A percentile compares a stretch with the other conserved stretches of the same genome.
phyloP scores from a whole-genome alignment of 108 stramenopile genomes.

The Fistulifera pelliculosa region DNA sequence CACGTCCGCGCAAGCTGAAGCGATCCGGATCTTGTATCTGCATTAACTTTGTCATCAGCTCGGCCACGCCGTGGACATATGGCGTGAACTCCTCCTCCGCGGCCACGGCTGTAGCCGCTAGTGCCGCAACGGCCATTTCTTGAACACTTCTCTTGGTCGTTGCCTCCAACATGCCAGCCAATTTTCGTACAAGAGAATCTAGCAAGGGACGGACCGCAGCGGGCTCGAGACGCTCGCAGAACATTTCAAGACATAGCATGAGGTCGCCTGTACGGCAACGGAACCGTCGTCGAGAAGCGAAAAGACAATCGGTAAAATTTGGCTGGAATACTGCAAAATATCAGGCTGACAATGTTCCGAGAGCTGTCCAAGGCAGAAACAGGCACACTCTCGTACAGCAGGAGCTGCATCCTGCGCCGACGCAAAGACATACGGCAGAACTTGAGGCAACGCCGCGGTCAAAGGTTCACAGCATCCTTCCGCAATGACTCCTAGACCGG shows the following conservation, averaged over 20 bases:
- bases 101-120: slow-evolving; percentile 94
- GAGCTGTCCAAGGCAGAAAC: slow-evolving; percentile 95
- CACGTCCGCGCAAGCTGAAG: slow-evolving; percentile 86
- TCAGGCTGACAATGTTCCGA: slow-evolving; percentile 98
- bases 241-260: slow-evolving; percentile 98
- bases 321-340: slow-evolving; percentile 77
- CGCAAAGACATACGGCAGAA: slow-evolving; percentile 80
- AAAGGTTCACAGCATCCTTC: slow-evolving; percentile 89
- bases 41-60: slow-evolving; percentile 80
- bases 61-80: slow-evolving; percentile 80
- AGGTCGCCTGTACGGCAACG: slow-evolving; percentile 84
- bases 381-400: slow-evolving; percentile 91
- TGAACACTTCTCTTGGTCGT: slow-evolving; percentile 88
- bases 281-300: slow-evolving; percentile 80
- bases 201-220: slow-evolving; percentile 87
- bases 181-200: slow-evolving; percentile 80
- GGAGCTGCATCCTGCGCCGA: slow-evolving; percentile 78
- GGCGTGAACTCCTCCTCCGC: slow-evolving; percentile 95
- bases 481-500: slow-evolving; percentile 91
- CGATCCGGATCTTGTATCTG: slow-evolving; percentile 63
- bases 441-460: slow-evolving; percentile 56
- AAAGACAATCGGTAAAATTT: slow-evolving; percentile 94
- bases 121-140: slow-evolving; percentile 96
- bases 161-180: slow-evolving; percentile 85
- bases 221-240: slow-evolving; percentile 94